phyloP scores from a whole-genome alignment of 371 early-diverging fungal genomes.

The Apophysomyces variabilis region DNA sequence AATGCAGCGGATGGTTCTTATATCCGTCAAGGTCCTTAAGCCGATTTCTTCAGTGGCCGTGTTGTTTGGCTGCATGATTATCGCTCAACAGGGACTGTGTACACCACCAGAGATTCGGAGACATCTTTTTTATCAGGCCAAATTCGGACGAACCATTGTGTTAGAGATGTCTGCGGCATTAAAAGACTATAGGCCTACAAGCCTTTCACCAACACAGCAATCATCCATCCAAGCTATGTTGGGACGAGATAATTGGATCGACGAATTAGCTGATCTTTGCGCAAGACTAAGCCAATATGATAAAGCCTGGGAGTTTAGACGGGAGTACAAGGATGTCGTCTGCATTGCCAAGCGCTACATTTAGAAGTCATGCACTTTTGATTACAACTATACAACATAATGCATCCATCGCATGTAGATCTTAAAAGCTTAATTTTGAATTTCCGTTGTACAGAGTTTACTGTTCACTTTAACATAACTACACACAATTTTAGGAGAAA shows the following conservation, averaged over 20 bases:
- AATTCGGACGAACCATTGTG: conserved; percentile 36
- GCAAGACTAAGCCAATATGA: conserved; percentile 18
- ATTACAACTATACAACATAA: too few species aligned
- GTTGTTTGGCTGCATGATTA: conserved; percentile 28
- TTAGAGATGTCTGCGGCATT: conserved; percentile 40
- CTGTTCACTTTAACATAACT: neutral
- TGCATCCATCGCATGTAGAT: neutral
- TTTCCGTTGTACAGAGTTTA: too few species aligned
- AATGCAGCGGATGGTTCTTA: conserved; percentile 27
- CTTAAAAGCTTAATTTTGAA: neutral
- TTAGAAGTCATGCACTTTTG: neutral
- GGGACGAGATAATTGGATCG: conserved; percentile 1
- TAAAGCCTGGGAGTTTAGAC: conserved; percentile 14
- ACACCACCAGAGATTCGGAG: conserved; percentile 36
- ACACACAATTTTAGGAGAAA: neutral
- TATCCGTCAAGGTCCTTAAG: conserved; percentile 19
- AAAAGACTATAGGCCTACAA: conserved; percentile 33
- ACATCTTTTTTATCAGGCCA: conserved; percentile 39
- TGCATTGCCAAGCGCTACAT: conserved; percentile 14
- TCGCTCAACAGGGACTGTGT: conserved; percentile 30
- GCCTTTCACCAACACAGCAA: conserved; percentile 1
- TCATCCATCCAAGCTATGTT: conserved; percentile 2
- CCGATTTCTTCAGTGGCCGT: conserved; percentile 21
- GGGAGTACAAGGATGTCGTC: conserved; percentile 24
- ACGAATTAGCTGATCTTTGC: conserved; percentile 14